Evolutionary conservation across 83 land plant genomes (phyloP), one percentile per base, ranked within the genome.

Genomic region (Thuja plicata): DNA sequence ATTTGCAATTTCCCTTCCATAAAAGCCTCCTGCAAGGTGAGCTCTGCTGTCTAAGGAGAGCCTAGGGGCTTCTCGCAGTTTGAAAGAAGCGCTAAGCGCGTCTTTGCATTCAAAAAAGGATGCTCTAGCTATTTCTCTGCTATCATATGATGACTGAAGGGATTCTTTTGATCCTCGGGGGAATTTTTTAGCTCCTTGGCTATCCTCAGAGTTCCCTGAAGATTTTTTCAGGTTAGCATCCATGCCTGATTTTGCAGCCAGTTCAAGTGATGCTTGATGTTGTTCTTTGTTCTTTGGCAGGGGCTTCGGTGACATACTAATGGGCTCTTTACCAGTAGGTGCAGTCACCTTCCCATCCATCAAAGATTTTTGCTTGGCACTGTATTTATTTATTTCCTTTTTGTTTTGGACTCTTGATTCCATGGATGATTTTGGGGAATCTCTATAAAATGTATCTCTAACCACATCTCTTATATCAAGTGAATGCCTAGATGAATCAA

Each of bases 41-140:
- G 93, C 93, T 62, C 95, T 78, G 88, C 96, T 95, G 86, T 95
- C 96, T n/a, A 95, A 89, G 3, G 96, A 95, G 15, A 95, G 94
- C 91, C 96, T 80, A 40, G 96, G 94, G 21, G 95, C 88, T 41
- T 95, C 96, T 60, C 86, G 62, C 32, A 94, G 84, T 90, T 91
- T 93, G 93, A 92, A 95, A 57, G 94, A 50, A 15, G 93, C 76
- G 80, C 80, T 92, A 81, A 48, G 9, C 5, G 93, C 91, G n/a
- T 95, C 94, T 85, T 91, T 91, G 88, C 79, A 87, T 11, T 91
- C 92, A 40, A 93, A 91, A 48, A 91, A 84, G n/a, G 91, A 46
- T 34, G 79, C 40, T 76, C 79, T 34, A 35, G 79, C 17, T 76
- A 34, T 76, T 76, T 76, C 79, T 34, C 79, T 76, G 40, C 40